These are phyloP conservation scores for Morella rubra DNA, from an alignment of 306 rosid species.

Conservation along the genomic window DNA sequence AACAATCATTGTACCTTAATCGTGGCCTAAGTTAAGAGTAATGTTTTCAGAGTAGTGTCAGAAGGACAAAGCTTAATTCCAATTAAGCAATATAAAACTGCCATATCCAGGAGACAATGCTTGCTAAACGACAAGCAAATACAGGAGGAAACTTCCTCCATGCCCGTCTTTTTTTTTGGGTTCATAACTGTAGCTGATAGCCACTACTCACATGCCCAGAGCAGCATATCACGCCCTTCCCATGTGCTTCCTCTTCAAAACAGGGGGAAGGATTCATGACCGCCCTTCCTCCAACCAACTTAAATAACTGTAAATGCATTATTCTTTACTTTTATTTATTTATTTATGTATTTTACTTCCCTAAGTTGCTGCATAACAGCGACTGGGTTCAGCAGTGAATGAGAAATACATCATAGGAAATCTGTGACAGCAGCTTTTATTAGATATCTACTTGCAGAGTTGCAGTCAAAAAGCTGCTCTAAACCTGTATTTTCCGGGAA, in stretches of 20 bases:
- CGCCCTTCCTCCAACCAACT: slow-evolving; percentile 24
- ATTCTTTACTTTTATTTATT: not conserved
- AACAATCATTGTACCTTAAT: not conserved
- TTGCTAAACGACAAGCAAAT: slow-evolving; percentile 38
- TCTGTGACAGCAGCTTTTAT: slow-evolving; percentile 25
- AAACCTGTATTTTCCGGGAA: slow-evolving; percentile 20
- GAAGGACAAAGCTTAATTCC: not conserved
- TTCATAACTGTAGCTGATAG: slow-evolving; percentile 23
- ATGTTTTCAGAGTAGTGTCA: not conserved
- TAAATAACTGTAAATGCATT: slow-evolving; percentile 40
- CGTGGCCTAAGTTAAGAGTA: not conserved
- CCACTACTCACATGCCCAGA: slow-evolving; percentile 50
- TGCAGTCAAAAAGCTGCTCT: slow-evolving; percentile 31
- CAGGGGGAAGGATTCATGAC: not conserved
- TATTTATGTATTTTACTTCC: no score
- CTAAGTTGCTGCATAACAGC: slow-evolving; percentile 8
- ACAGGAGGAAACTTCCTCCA: slow-evolving; percentile 49
- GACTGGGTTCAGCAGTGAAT: slow-evolving; percentile 23
- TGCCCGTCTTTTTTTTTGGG: slow-evolving; percentile 45
- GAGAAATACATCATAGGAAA: slow-evolving; percentile 26
- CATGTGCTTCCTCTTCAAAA: slow-evolving; percentile 44
- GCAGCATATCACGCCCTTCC: slow-evolving; percentile 32
- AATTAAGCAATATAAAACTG: slow-evolving; percentile 16
- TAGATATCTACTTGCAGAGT: slow-evolving; percentile 33
- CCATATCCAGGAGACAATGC: slow-evolving; percentile 13